phyloP scores from a whole-genome alignment of 2,329 filamentous ascomycete genomes.

The Canariomyces notabilis region DNA sequence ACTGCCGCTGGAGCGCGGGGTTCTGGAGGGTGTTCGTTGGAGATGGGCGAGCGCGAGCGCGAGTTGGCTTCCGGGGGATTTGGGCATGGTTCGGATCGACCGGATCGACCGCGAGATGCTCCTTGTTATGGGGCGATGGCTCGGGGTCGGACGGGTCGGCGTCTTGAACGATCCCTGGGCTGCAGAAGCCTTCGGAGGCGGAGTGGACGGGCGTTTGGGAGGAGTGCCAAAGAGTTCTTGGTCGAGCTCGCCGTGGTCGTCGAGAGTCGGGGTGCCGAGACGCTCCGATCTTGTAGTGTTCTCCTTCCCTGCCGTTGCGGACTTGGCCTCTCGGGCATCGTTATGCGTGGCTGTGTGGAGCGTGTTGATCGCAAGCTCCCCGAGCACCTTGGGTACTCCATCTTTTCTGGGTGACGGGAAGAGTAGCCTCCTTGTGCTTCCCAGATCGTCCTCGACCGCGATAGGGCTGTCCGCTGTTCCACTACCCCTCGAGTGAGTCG shows the following conservation, averaged over 20 bases:
- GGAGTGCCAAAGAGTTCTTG: conserved; percentile 64
- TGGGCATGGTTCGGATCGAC: conserved; percentile 26
- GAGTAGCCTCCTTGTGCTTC: conserved; percentile 61
- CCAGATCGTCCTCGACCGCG: conserved; percentile 46
- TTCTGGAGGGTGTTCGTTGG: conserved; percentile 45
- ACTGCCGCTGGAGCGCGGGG: conserved; percentile 33
- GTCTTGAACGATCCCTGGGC: conserved; percentile 55
- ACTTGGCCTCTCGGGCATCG: conserved; percentile 33
- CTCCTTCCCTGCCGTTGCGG: conserved; percentile 38
- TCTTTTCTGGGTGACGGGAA: conserved; percentile 73
- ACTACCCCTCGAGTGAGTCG: conserved; percentile 50
- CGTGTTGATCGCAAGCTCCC: conserved; percentile 51
- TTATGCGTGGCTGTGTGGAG: conserved; percentile 39
- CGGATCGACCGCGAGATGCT: conserved; percentile 55
- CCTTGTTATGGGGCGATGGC: conserved; percentile 55
- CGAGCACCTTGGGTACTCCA: conserved; percentile 56
- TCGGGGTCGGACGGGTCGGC: conserved; percentile 57
- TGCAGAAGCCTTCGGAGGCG: conserved; percentile 45
- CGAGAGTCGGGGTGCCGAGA: conserved; percentile 29
- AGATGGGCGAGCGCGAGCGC: conserved; percentile 26
- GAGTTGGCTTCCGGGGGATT: conserved; percentile 42
- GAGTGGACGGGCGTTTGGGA: conserved; percentile 46
- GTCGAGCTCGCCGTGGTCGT: conserved; percentile 36
- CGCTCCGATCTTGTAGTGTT: conserved; percentile 28
- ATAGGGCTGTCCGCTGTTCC: conserved; percentile 56